Percentiles rank a stretch among this genome's conserved stretches.
These are phyloP conservation scores for Peronospora belbahrii DNA, from an alignment of 352 stramenopile species.

Conservation along the genomic window DNA sequence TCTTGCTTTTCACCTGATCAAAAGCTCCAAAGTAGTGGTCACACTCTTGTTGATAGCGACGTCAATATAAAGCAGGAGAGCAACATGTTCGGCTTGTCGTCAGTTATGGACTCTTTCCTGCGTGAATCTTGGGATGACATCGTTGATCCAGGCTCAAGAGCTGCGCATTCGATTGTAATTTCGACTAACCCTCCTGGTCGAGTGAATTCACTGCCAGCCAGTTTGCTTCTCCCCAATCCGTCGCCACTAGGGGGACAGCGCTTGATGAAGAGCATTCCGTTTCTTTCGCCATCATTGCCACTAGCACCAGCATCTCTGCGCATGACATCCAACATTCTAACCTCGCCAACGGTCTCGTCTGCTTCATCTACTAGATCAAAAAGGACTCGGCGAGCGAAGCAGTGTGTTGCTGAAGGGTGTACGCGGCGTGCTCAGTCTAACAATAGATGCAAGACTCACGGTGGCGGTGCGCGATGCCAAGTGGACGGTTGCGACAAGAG, in stretches of 20 bases:
- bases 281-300: conserved; percentile 13
- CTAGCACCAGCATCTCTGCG: conserved; percentile 16
- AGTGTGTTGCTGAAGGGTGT: conserved; percentile 57
- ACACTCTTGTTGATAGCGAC: conserved; percentile 13
- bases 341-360: conserved; percentile 19
- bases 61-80: conserved; percentile 39
- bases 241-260: conserved; percentile 6
- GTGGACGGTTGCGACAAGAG: conserved; percentile 63
- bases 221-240: conserved; percentile 15
- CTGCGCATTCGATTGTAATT: conserved; percentile 16
- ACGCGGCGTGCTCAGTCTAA: conserved; percentile 63
- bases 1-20: conserved; percentile 31
- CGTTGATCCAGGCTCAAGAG: conserved; percentile 16
- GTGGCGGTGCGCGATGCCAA: conserved; percentile 66
- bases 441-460: conserved; percentile 77
- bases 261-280: conserved; percentile 16
- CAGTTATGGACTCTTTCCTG: conserved; percentile 53
- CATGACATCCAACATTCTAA: conserved; percentile 20
- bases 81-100: conserved; percentile 32
- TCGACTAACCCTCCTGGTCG: conserved; percentile 13
- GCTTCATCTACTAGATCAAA: conserved; percentile 24
- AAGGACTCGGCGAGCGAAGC: conserved; percentile 40
- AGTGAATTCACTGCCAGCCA: conserved; percentile 26
- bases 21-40: conserved; percentile 26
- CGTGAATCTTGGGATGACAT: conserved; percentile 54